phyloP scores from a whole-genome alignment of 805 yeast species.

The Starmerella bombicola region DNA sequence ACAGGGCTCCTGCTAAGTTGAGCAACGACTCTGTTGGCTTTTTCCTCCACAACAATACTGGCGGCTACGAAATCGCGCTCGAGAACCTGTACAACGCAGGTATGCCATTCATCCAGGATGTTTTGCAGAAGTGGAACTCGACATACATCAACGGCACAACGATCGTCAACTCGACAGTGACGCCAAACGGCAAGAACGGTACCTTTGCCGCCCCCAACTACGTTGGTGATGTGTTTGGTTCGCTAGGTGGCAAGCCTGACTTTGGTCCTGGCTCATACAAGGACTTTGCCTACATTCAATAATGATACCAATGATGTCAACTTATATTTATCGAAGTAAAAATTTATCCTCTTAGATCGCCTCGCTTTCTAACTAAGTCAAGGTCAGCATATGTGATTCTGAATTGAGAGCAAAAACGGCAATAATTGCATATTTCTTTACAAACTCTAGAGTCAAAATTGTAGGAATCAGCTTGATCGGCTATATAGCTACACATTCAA shows the following conservation, averaged over 20 bases:
- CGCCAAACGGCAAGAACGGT: constrained; percentile 12
- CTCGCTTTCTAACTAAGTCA: too few species aligned
- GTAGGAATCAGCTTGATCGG: too few species aligned
- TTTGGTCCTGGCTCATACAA: constrained; percentile 25
- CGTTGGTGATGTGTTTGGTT: constrained; percentile 48
- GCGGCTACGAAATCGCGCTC: constrained; percentile 40
- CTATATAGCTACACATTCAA: too few species aligned
- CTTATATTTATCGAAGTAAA: too few species aligned
- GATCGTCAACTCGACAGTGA: constrained; percentile 4
- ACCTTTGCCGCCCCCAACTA: constrained; percentile 36
- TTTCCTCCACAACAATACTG: constrained; percentile 39
- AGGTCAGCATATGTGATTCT: too few species aligned
- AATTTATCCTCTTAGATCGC: too few species aligned
- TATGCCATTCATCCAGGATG: constrained; percentile 42
- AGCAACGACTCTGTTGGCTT: constrained; percentile 37
- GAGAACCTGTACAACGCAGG: constrained; percentile 45
- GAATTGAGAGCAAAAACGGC: too few species aligned
- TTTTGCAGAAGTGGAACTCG: constrained; percentile 34
- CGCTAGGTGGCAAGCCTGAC: constrained; percentile 37
- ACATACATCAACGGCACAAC: constrained; percentile 24
- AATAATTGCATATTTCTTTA: too few species aligned
- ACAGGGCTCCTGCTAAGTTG: constrained; percentile 39
- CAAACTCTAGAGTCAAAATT: too few species aligned
- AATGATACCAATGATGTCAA: too few species aligned
- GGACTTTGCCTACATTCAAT: constrained; percentile 1